Evolutionary conservation across 768 basidiomycete genomes (phyloP), one percentile per base, ranked within the genome.

Genomic region (Cubamyces sp.): DNA sequence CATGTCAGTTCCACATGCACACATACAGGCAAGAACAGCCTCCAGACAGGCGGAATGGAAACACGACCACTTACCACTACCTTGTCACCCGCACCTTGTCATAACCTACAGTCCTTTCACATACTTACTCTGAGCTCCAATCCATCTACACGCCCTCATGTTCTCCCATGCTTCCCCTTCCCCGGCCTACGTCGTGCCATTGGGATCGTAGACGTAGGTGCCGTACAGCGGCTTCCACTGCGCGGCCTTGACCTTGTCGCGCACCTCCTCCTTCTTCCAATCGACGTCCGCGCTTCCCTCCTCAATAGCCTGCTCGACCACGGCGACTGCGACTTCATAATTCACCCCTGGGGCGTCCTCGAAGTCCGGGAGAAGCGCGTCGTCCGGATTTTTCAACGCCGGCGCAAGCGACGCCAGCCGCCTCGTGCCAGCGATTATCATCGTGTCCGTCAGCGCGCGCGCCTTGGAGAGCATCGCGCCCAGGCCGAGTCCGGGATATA

Each of bases 401-500:
- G 92, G 92, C 0, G 92, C 86, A 46, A 94, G 83, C 11, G 84
- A 78, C 0, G 92, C 90, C 46, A 96, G 86, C n/a, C 87, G 83
- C 28, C 78, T 81, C 0, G 91, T 85, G 11, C 90, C 93, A 5
- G 89, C 90, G 34, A 92, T 86, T 70, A 96, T 89, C 94, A 96
- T 94, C 23, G 80, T 83, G 73, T 94, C 91, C 0, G 90, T 88
- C 69, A 96, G 79, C 9, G 70, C 73, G 11, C 82, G 79, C 1
- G 90, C 84, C 60, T 85, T 77, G 16, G 85, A 77, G 23, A 92
- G 76, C 68, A 94, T 85, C 43, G 90, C 82, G 42, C 93, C 93
- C 60, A 92, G 86, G 5, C 92, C 92, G 39, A 95, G 82, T 23
- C 92, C 94, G 2, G 92, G 92, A 73, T 93, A 94, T 48, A 94